A percentile compares a stretch with the other conserved stretches of the same genome.
Conservation (phyloP, 2,329 filamentous ascomycete species). For the Volutella citrinella region DNA sequence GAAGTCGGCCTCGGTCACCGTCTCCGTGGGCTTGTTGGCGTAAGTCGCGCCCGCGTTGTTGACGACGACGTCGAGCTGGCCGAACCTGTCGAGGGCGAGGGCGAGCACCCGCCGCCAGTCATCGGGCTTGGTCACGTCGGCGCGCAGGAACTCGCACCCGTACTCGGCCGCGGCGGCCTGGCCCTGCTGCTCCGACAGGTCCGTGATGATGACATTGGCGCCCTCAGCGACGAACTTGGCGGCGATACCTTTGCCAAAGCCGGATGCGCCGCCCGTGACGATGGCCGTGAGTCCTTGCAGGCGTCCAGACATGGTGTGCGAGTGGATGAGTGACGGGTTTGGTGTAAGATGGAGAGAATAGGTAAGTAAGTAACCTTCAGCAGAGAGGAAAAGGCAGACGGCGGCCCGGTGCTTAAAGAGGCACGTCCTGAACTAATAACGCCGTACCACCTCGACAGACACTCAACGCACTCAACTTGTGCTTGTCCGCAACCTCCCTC, state of each 20-base stretch:
- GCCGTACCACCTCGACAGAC: no score
- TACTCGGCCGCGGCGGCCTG: slow-evolving; percentile 43
- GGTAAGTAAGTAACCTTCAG: neutral
- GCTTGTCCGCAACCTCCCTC: no score
- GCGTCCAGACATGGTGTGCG: slow-evolving; percentile 29
- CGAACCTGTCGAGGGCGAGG: slow-evolving; percentile 42
- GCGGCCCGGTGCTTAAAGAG: no score
- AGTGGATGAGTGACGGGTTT: no score
- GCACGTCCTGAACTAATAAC: no score
- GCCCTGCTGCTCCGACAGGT: slow-evolving; percentile 55
- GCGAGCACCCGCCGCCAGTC: slow-evolving; percentile 53
- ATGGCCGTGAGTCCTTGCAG: slow-evolving; percentile 42
- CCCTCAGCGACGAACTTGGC: slow-evolving; percentile 58
- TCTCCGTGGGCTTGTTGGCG: slow-evolving; percentile 58
- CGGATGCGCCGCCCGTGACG: slow-evolving; percentile 54
- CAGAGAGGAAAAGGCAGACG: no score
- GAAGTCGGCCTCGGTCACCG: slow-evolving; percentile 65
- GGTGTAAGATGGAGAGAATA: neutral
- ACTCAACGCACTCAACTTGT: no score
- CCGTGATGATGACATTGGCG: slow-evolving; percentile 58
- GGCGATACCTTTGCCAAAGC: slow-evolving; percentile 62
- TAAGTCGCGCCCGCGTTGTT: slow-evolving; percentile 62
- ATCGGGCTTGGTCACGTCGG: slow-evolving; percentile 48
- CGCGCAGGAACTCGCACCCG: slow-evolving; percentile 39
- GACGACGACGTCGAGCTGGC: slow-evolving; percentile 54